These are phyloP conservation scores for Vigna nakashimae DNA, from an alignment of 306 rosid species.

Conservation along the genomic window DNA sequence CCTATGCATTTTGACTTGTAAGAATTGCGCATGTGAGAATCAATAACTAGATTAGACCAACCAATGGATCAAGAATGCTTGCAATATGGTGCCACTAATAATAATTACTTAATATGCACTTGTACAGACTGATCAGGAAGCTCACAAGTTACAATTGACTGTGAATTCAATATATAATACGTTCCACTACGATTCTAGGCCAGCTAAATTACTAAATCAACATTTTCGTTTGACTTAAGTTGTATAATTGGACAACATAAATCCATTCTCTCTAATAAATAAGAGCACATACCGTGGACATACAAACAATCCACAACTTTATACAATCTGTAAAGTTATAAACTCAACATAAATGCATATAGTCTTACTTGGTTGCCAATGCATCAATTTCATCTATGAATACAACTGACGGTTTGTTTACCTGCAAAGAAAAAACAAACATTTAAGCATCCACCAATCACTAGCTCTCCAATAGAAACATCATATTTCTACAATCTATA, in stretches of 20 bases:
- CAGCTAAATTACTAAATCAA: conserved; percentile 29
- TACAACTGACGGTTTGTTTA: conserved; percentile 95
- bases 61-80: conserved; percentile 36
- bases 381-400: conserved; percentile 99
- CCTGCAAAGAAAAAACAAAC: conserved; percentile 66
- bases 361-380: conserved; percentile 81
- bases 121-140: conserved; percentile 30
- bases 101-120: conserved; percentile 8
- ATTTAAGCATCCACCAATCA: conserved; percentile 30
- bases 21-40: conserved; percentile 3
- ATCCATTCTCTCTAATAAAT: conserved; percentile 29
- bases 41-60: conserved; percentile 27
- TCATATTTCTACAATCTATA: conserved; percentile 34
- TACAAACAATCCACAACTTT: conserved; percentile 28
- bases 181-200: conserved; percentile 16
- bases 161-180: conserved; percentile 25
- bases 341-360: conserved; percentile 43
- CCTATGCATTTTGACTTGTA: conserved; percentile 22
- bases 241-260: conserved; percentile 13
- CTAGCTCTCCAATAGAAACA: conserved; percentile 34
- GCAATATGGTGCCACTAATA: conserved; percentile 27
- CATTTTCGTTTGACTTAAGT: conserved; percentile 28
- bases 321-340: conserved; percentile 5
- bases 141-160: conserved; percentile 17
- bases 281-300: conserved; percentile 29